Evolutionary conservation across 805 yeast genomes (phyloP).

Genomic region (Pichia manshurica): DNA sequence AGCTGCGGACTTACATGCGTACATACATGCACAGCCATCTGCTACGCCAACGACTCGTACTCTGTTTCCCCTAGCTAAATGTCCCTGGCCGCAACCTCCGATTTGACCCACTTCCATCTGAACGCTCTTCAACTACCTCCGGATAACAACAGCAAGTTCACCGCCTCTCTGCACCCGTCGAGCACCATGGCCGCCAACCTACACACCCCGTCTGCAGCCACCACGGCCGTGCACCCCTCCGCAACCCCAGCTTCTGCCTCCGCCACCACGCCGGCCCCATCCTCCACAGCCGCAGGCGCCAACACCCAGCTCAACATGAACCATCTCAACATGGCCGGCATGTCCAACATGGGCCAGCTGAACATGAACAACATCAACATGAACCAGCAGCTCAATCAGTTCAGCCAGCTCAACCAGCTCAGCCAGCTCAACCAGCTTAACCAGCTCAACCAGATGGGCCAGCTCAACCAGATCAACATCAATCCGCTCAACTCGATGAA

Average conservation of each 20-base stretch:
- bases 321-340: background rate
- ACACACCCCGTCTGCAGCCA: too few species aligned
- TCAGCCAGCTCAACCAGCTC: background rate
- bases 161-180: too few species aligned
- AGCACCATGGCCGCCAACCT: too few species aligned
- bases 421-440: background rate
- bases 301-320: background rate
- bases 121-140: background rate
- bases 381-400: background rate
- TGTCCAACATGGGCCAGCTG: too few species aligned
- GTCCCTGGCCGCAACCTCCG: constrained; percentile 5
- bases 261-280: too few species aligned
- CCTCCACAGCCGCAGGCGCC: too few species aligned
- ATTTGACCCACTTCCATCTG: constrained; percentile 5
- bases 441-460: background rate
- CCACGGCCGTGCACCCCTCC: too few species aligned
- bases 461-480: background rate
- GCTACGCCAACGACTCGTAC: background rate
- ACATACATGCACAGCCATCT: background rate
- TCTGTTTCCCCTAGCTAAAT: background rate
- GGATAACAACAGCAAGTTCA: background rate
- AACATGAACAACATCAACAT: constrained; percentile 1
- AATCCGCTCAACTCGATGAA: constrained; percentile 1
- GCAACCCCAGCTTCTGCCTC: too few species aligned
- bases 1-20: too few species aligned